phyloP scores from a whole-genome alignment of 805 yeast species.

The Priceomyces fermenticarens region DNA sequence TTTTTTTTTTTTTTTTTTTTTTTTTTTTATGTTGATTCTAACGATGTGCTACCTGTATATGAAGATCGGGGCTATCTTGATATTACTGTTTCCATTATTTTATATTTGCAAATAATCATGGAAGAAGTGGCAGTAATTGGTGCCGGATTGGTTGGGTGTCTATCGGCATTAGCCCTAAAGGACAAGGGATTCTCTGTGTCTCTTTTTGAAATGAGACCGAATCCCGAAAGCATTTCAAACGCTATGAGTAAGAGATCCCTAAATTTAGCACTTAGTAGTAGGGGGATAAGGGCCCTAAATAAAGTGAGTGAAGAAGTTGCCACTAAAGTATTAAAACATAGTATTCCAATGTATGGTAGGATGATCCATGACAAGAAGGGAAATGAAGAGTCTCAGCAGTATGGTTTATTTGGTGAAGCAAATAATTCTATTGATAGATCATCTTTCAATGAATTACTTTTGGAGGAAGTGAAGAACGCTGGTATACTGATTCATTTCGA shows the following conservation, averaged over 20 bases:
- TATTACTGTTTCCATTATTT: no score
- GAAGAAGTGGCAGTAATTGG: constrained; percentile 62
- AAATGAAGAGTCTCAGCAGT: constrained; percentile 60
- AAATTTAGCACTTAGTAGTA: constrained; percentile 81
- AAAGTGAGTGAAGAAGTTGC: constrained; percentile 61
- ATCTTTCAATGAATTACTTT: constrained; percentile 58
- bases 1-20: background rate
- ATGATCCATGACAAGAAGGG: constrained; percentile 80
- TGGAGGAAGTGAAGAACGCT: constrained; percentile 56
- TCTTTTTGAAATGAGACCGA: constrained; percentile 67
- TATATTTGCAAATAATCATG: background rate
- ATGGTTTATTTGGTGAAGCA: constrained; percentile 78
- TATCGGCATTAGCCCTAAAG: constrained; percentile 77
- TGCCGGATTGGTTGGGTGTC: constrained; percentile 87
- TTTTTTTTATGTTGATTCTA: background rate
- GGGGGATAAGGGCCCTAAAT: constrained; percentile 73
- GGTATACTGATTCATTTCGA: constrained; percentile 49
- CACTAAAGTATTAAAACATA: constrained; percentile 49
- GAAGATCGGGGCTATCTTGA: no score
- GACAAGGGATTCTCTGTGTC: constrained; percentile 70
- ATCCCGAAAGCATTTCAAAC: constrained; percentile 47
- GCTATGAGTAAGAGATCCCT: constrained; percentile 60
- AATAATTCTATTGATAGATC: constrained; percentile 85
- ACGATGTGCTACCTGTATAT: no score
- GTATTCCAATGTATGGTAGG: constrained; percentile 85